Evolutionary conservation across 2,329 filamentous ascomycete species (phyloP).

Genomic region (Thermothelomyces thermophilus): DNA sequence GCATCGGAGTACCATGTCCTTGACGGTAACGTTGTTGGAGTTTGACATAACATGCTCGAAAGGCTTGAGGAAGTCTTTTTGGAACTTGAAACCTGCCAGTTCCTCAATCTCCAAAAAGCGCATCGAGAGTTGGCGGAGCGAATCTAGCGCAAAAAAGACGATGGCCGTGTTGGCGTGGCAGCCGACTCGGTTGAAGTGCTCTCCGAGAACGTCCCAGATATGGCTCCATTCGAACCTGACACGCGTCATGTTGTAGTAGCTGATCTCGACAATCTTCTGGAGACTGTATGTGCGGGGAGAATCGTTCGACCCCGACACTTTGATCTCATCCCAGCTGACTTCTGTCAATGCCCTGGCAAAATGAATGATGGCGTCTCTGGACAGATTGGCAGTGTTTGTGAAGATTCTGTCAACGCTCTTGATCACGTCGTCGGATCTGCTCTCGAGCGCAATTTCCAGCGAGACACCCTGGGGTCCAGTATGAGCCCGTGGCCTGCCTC

Average conservation of each 20-base stretch:
- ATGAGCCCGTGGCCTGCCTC: slow-evolving; percentile 45
- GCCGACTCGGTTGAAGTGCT: slow-evolving; percentile 97
- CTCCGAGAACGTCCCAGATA: slow-evolving; percentile 95
- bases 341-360: slow-evolving; percentile 90
- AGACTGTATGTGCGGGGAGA: slow-evolving; percentile 94
- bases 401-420: slow-evolving; percentile 94
- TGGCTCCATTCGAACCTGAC: slow-evolving; percentile 97
- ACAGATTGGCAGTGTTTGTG: slow-evolving; percentile 88
- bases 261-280: slow-evolving; percentile 97
- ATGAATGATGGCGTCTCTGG: slow-evolving; percentile 88
- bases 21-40: slow-evolving; percentile 82
- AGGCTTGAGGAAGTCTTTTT: slow-evolving; percentile 97
- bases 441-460: slow-evolving; percentile 81
- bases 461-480: slow-evolving; percentile 60
- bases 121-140: slow-evolving; percentile 91
- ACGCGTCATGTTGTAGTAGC: slow-evolving; percentile 99
- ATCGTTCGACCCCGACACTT: slow-evolving; percentile 91
- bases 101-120: slow-evolving; percentile 98
- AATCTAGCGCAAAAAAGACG: slow-evolving; percentile 96
- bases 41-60: slow-evolving; percentile 98
- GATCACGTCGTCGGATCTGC: slow-evolving; percentile 85
- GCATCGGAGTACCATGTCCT: slow-evolving; percentile 94
- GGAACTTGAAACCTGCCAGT: slow-evolving; percentile 96
- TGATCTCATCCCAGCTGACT: slow-evolving; percentile 98
- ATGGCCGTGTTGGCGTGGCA: slow-evolving; percentile 95